Evolutionary conservation across 441 rosid genomes (phyloP).

Genomic region (Bocquillonia castaneifolia): DNA sequence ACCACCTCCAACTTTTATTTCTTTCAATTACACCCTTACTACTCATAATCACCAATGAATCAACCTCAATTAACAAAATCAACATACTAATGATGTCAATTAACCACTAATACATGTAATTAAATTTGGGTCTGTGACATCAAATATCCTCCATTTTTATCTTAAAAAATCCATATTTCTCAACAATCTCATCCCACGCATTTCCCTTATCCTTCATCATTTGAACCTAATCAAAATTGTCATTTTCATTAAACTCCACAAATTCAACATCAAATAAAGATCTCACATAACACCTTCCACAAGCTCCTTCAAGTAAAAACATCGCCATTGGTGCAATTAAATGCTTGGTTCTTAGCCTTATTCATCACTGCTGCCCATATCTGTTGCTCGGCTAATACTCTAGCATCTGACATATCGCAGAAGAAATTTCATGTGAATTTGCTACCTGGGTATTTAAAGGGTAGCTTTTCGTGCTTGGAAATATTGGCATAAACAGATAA

Average conservation of each 20-base stretch:
- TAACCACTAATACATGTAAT: too few relatives aligned
- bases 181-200: slow-evolving; percentile 37
- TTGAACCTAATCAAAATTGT: slow-evolving; percentile 24
- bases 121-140: too few relatives aligned
- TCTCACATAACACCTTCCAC: slow-evolving; percentile 27
- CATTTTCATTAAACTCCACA: slow-evolving; percentile 24
- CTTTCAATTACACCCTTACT: too few relatives aligned
- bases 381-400: slow-evolving; percentile 32
- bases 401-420: slow-evolving; percentile 30
- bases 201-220: slow-evolving; percentile 22
- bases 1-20: too few relatives aligned
- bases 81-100: too few relatives aligned
- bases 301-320: slow-evolving; percentile 30
- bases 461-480: slow-evolving; percentile 26
- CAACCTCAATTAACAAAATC: too few relatives aligned
- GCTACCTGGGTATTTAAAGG: slow-evolving; percentile 27
- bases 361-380: slow-evolving; percentile 28
- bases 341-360: slow-evolving; percentile 27
- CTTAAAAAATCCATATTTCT: slow-evolving; percentile 26
- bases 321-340: slow-evolving; percentile 33
- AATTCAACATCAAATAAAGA: slow-evolving; percentile 27
- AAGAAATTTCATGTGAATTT: slow-evolving; percentile 38
- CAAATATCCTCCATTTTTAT: slow-evolving; percentile 33
- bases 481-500: slow-evolving; percentile 28
- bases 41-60: too few relatives aligned